Evolutionary conservation across 257 asterid species (phyloP).

Genomic region (Mitragyna speciosa): DNA sequence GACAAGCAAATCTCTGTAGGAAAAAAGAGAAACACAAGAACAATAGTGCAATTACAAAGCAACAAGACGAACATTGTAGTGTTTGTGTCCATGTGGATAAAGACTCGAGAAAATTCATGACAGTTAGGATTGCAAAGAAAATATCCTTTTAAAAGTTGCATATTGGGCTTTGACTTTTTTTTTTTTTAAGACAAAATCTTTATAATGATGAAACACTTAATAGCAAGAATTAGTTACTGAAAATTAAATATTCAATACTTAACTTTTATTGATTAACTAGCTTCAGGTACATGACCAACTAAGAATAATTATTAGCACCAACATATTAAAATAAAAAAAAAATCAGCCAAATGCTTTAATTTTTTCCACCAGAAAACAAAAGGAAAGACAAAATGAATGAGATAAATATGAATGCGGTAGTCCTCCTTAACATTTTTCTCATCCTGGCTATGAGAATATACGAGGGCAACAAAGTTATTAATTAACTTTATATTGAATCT

Average conservation of each 20-base stretch:
- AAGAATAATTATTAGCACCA: not conserved
- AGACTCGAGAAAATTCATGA: not conserved
- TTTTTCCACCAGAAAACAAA: not conserved
- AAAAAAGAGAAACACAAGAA: not conserved
- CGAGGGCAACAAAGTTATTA: not conserved
- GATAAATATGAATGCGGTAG: not conserved
- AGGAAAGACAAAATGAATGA: not conserved
- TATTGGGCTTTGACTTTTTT: not conserved
- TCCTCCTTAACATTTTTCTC: not conserved
- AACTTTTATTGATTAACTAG: not conserved
- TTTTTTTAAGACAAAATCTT: not conserved
- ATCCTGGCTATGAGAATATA: not conserved
- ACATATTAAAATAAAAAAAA: not conserved
- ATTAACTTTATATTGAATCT: not conserved
- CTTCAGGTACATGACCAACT: not conserved
- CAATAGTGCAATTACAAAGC: not conserved
- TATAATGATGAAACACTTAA: not conserved
- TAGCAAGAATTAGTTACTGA: not conserved
- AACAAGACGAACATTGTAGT: not conserved
- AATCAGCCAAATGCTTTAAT: not conserved
- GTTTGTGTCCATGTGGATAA: not conserved
- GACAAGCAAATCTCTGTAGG: not conserved
- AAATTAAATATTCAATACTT: too few relatives aligned
- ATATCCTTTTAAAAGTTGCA: not conserved
- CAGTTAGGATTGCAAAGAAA: constrained; percentile 2